Evolutionary conservation across 2,329 filamentous ascomycete species (phyloP).

Genomic region (Pseudogymnoascus sp.): DNA sequence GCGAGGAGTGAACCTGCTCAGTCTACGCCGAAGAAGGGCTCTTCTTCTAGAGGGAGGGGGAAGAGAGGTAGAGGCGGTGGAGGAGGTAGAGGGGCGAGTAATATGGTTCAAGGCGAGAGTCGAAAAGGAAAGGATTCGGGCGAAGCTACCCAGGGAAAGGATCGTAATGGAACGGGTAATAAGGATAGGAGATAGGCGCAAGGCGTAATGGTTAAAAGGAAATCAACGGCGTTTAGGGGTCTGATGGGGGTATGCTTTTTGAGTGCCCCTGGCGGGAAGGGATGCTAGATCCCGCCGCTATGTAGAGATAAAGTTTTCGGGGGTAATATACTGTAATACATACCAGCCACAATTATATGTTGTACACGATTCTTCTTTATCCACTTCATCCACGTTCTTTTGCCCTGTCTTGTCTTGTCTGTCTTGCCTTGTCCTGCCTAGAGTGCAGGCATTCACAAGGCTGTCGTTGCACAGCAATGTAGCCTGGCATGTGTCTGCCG

Average conservation of each 20-base stretch:
- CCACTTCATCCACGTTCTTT: not conserved
- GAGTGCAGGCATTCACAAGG: not conserved
- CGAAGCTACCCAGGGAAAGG: not conserved
- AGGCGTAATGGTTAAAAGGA: not conserved
- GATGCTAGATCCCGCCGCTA: slow-evolving; percentile 3
- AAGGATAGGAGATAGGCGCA: not conserved
- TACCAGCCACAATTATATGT: not conserved
- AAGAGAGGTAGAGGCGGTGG: not conserved
- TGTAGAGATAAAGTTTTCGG: slow-evolving; percentile 4
- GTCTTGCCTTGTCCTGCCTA: not conserved
- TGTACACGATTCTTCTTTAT: not conserved
- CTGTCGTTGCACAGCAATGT: not conserved
- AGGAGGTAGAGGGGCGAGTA: slow-evolving; percentile 1
- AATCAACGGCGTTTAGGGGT: not conserved
- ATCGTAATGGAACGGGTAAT: not conserved
- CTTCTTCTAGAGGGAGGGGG: not conserved
- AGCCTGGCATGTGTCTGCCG: slow-evolving; percentile 1
- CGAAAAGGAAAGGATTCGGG: not conserved
- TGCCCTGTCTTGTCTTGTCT: not conserved
- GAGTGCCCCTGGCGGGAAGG: not conserved
- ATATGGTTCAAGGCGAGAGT: not conserved
- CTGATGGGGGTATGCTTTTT: not conserved
- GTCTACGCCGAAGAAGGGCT: not conserved
- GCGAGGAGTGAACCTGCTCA: slow-evolving; percentile 15
- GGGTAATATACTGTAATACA: slow-evolving; percentile 6